A percentile compares a stretch with the other conserved stretches of the same genome.
Evolutionary conservation across 192 early-diverging fungal genomes (phyloP).

Genomic region (Coemansia sp.): DNA sequence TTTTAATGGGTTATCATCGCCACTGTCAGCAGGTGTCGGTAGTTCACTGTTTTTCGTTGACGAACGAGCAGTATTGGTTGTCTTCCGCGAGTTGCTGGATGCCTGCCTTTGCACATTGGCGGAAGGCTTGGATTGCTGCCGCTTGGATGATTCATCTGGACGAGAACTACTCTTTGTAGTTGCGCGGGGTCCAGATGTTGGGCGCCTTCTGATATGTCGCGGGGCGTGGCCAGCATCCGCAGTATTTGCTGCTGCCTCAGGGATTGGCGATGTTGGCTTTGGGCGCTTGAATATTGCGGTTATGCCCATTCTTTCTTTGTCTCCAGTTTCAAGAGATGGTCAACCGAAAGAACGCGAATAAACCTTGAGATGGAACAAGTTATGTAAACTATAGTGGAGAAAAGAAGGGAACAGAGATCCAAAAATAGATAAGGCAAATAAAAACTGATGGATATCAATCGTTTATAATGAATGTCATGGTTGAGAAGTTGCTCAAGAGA

Average conservation of each 20-base stretch:
- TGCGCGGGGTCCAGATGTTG: not conserved
- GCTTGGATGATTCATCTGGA: not conserved
- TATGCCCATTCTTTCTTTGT: conserved; percentile 40
- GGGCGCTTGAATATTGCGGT: conserved; percentile 51
- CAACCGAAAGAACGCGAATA: not conserved
- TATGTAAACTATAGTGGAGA: conserved; percentile 8
- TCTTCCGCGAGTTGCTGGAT: not conserved
- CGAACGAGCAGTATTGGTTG: not conserved
- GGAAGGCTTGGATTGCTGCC: not conserved
- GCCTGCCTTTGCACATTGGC: not conserved
- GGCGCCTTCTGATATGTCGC: conserved; percentile 4
- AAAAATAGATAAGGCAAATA: not conserved
- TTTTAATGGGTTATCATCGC: conserved; percentile 15
- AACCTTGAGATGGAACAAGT: not conserved
- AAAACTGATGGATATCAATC: not conserved
- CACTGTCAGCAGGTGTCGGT: conserved; percentile 38
- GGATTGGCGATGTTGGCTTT: conserved; percentile 16
- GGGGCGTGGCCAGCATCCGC: not conserved
- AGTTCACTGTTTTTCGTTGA: conserved; percentile 17
- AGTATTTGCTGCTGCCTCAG: not conserved
- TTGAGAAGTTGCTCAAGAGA: not conserved
- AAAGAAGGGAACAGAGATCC: not conserved
- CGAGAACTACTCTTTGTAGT: not conserved
- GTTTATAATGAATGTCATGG: not conserved
- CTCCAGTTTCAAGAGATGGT: not conserved